Evolutionary conservation across 1,284 basidiomycete genomes (phyloP).

Genomic region (Pterulicium gracile): DNA sequence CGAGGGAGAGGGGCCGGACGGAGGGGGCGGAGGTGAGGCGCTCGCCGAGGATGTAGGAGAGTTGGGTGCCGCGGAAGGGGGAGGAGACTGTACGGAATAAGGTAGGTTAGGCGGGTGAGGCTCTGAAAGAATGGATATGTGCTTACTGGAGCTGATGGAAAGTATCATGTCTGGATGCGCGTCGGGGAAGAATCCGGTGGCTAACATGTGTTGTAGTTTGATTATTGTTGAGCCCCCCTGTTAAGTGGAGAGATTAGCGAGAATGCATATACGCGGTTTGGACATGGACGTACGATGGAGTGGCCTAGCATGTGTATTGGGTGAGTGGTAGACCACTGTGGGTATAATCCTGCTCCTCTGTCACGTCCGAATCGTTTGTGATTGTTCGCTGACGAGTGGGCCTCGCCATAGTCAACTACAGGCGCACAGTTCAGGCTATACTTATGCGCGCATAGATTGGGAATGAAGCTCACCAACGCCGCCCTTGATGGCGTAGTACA

Average conservation of each 20-base stretch:
- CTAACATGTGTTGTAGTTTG: conserved; percentile 34
- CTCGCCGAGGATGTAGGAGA: conserved; percentile 36
- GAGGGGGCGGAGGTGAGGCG: conserved; percentile 27
- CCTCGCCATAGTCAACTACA: conserved; percentile 29
- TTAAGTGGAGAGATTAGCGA: background rate
- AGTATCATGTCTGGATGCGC: conserved; percentile 34
- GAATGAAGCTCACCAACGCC: conserved; percentile 20
- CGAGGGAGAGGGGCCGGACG: conserved; percentile 30
- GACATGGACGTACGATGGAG: conserved; percentile 29
- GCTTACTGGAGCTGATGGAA: conserved; percentile 31
- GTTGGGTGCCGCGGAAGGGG: conserved; percentile 38
- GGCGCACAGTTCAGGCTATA: conserved; percentile 7
- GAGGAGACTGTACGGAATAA: conserved; percentile 36
- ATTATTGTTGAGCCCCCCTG: conserved; percentile 41
- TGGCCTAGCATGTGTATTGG: conserved; percentile 47
- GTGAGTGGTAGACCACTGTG: conserved; percentile 30
- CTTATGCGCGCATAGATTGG: background rate
- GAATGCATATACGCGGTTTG: conserved; percentile 1
- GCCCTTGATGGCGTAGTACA: conserved; percentile 40
- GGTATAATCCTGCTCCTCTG: conserved; percentile 30
- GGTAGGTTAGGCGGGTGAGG: too few relatives aligned
- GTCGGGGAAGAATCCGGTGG: conserved; percentile 26
- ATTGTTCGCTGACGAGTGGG: conserved; percentile 22
- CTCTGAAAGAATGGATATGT: too few relatives aligned
- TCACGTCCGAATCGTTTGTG: conserved; percentile 36